Evolutionary conservation across 805 yeast genomes (phyloP).

Genomic region (Kuraishia floccosa): DNA sequence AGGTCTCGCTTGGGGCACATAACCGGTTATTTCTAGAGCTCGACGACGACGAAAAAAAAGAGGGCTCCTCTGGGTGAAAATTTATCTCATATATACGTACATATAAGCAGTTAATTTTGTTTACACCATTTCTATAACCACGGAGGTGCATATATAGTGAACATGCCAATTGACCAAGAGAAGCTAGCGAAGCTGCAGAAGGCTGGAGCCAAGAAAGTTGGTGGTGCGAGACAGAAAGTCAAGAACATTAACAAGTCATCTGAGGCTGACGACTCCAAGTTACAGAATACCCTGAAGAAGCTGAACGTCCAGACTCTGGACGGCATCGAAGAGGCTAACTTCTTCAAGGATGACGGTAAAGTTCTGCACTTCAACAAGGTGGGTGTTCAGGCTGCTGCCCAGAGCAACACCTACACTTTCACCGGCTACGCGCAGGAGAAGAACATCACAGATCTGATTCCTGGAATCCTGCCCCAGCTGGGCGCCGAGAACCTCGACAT

Average conservation of each 20-base stretch:
- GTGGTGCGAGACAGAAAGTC: constrained; percentile 83
- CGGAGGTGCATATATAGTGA: too few species aligned
- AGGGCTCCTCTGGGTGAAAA: too few species aligned
- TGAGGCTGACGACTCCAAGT: constrained; percentile 84
- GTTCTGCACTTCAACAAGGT: constrained; percentile 95
- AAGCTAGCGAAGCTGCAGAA: constrained; percentile 88
- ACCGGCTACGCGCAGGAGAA: constrained; percentile 93
- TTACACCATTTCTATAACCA: too few species aligned
- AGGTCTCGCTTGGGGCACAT: too few species aligned
- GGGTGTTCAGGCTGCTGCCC: constrained; percentile 88
- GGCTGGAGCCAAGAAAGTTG: constrained; percentile 74
- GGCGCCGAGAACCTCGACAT: constrained; percentile 92
- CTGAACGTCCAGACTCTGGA: constrained; percentile 82
- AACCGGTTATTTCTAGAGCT: too few species aligned
- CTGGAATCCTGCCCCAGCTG: constrained; percentile 89
- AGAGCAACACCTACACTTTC: constrained; percentile 86
- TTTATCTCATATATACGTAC: too few species aligned
- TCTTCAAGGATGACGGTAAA: constrained; percentile 93
- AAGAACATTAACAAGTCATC: constrained; percentile 57
- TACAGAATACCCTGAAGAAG: constrained; percentile 81
- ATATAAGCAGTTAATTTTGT: too few species aligned
- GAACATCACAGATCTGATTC: constrained; percentile 84
- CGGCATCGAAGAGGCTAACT: constrained; percentile 93
- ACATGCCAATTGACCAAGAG: constrained; percentile 87
- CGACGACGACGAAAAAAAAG: too few species aligned